Evolutionary conservation across 2,329 filamentous ascomycete species (phyloP), one percentile per base, ranked within the genome.

Genomic region (Claviceps sp.): DNA sequence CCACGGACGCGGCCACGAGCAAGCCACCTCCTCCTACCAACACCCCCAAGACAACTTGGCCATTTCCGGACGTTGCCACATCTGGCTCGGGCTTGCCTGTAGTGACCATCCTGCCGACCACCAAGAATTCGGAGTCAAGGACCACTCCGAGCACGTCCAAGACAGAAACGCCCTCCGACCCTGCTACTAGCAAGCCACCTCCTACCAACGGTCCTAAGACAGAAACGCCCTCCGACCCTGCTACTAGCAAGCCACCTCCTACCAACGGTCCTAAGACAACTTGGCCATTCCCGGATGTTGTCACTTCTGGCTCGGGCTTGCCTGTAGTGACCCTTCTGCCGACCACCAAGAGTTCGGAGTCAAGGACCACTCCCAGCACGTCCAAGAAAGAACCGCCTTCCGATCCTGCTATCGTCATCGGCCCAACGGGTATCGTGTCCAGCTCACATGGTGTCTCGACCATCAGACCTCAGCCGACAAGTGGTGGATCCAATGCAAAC

Each of bases 391-490:
- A 37, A 8, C 2, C 3, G 6, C 47, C 48, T 24, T 48, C 54
- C 22, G 55, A 60, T 14, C 37, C 48, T 6, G 55, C 49, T 24
- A 61, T 62, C 22, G 48, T 62, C n/a, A 59, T 65, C 53, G 62
- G 56, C 8, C 61, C 63, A 14, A 61, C 56, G 14, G 63, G 63
- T 47, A 60, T 64, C 43, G 54, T 60, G 48, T 44, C 55, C 1
- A 51, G 34, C 19, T 44, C 44, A n/a, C 48, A 40, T 3, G 13
- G 22, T 24, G 16, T 19, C 48, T 8, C 52, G n/a, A 5, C 45
- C 38, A 40, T 47, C 5, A 54, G 8, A 38, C 5, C n/a, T 22
- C 30, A 19, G 4, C 14, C n/a, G 7, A 34, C 44, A 26, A 46
- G 14, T n/a, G 26, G 13, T 8, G 26, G 24, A n/a, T 19, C 44